phyloP scores from a whole-genome alignment of 1,139 yeast species.

The Yamadazyma siamensis region DNA sequence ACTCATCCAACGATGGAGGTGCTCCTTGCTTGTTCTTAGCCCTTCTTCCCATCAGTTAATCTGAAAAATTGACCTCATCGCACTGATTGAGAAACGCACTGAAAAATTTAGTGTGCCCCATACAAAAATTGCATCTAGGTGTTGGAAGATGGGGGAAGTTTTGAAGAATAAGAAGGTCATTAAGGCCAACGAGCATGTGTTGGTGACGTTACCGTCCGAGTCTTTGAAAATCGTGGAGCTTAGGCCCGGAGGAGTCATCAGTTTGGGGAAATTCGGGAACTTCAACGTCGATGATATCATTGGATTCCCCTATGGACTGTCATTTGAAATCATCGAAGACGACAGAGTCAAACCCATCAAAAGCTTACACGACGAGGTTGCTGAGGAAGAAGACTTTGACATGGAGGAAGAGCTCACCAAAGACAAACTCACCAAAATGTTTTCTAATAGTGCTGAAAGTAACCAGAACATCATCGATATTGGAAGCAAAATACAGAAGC shows the following conservation, averaged over 20 bases:
- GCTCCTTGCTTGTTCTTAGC: constrained; percentile 86
- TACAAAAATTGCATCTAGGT: constrained; percentile 2
- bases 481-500: constrained; percentile 73
- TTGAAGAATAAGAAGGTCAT: constrained; percentile 36
- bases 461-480: constrained; percentile 71
- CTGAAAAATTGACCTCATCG: constrained; percentile 11
- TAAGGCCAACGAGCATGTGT: no score
- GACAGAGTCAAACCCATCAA: constrained; percentile 40
- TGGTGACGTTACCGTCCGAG: constrained; percentile 78
- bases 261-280: constrained; percentile 87
- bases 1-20: constrained; percentile 85
- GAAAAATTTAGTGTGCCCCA: constrained; percentile 3
- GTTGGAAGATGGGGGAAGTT: constrained; percentile 4
- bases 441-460: constrained; percentile 48
- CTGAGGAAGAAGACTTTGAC: constrained; percentile 21
- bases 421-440: constrained; percentile 40
- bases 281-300: constrained; percentile 72
- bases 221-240: constrained; percentile 70
- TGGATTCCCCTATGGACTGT: constrained; percentile 83
- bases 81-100: constrained; percentile 8
- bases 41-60: constrained; percentile 74
- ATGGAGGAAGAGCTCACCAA: constrained; percentile 26
- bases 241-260: constrained; percentile 54
- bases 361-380: constrained; percentile 27
- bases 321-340: constrained; percentile 66